Percentiles rank a stretch among this genome's conserved stretches.
Conservation (phyloP, 148 eudicot genomes). For the Diospyros lotus region DNA sequence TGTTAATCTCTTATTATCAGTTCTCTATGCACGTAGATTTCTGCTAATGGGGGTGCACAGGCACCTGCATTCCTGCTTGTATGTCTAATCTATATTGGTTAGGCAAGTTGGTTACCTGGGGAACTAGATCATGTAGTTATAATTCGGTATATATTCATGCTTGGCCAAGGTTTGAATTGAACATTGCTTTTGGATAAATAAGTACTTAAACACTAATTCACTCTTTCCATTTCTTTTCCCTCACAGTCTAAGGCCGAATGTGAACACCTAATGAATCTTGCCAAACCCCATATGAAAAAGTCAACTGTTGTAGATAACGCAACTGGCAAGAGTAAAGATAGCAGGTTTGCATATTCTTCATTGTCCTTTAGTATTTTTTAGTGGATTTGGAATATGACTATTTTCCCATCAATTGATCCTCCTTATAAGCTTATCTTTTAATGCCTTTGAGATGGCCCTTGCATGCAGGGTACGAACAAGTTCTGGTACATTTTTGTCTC, state of each 20-base stretch:
- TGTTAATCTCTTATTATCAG: background rate
- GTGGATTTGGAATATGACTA: background rate
- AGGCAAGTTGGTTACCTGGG: background rate
- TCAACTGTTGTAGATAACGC: conserved; percentile 80
- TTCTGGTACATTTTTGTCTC: conserved; percentile 79
- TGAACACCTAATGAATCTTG: conserved; percentile 77
- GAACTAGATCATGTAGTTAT: background rate
- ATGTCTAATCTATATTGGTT: too few relatives aligned
- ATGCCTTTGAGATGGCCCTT: background rate
- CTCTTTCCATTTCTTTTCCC: background rate
- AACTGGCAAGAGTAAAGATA: conserved; percentile 86
- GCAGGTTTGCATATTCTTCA: conserved; percentile 47
- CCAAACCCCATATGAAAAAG: conserved; percentile 84
- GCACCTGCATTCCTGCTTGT: background rate
- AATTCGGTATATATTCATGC: background rate
- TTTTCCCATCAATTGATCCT: background rate
- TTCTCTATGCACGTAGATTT: too few relatives aligned
- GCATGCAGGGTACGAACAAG: conserved; percentile 81
- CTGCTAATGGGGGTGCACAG: background rate
- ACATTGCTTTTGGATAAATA: background rate
- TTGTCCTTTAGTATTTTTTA: conserved; percentile 10
- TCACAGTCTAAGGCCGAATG: conserved; percentile 85
- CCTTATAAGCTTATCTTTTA: background rate
- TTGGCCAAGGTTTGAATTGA: background rate
- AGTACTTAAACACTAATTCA: background rate